Evolutionary conservation across 2,329 filamentous ascomycete species (phyloP), one percentile per base, ranked within the genome.

Genomic region (Alternaria dauci): DNA sequence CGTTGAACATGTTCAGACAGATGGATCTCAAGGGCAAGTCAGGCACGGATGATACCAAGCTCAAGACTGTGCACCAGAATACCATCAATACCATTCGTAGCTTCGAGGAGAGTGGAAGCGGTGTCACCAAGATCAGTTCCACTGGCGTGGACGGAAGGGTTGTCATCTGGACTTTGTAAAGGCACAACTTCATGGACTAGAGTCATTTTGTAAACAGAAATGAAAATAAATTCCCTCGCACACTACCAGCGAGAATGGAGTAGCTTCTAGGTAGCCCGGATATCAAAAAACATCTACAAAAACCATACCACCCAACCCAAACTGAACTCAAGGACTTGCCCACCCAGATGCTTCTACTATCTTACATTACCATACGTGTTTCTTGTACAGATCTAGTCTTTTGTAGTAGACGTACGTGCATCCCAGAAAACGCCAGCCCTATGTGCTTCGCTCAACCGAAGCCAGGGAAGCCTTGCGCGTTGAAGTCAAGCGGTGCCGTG

Each of bases 21-120:
- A 98, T 99, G 95, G 95, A 99, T 80, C 85, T 99, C 67, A 97
- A 95, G 85, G 95, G 95, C 64, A 96, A 96, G 81, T 61, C 55
- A 36, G 66, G 66, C 52, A 83, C 85, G 57, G 93, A 96, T 73
- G 94, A 98, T 78, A 97, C 94, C 4, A 92, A 96, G 82, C 85
- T 99, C 70, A 95, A 93, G 82, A 98, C 95, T 11, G 88, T 95
- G 47, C 95, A 99, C 81, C 95, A 99, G 79, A 99, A 99, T 81
- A 97, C 94, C 26, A 92, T 99, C 76, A 93, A 88, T 74, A 97
- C 89, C 2, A 83, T 99, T 52, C 88, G 95, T 43, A 85, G 88
- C 20, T 97, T 90, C 76, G 88, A 93, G 72, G 86, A 86, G 57
- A 83, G 84, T 42, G 88, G 86, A 32, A 87, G 85, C 47, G 81